Evolutionary conservation across 805 yeast species (phyloP).

Genomic region (Ogataea polymorpha): DNA sequence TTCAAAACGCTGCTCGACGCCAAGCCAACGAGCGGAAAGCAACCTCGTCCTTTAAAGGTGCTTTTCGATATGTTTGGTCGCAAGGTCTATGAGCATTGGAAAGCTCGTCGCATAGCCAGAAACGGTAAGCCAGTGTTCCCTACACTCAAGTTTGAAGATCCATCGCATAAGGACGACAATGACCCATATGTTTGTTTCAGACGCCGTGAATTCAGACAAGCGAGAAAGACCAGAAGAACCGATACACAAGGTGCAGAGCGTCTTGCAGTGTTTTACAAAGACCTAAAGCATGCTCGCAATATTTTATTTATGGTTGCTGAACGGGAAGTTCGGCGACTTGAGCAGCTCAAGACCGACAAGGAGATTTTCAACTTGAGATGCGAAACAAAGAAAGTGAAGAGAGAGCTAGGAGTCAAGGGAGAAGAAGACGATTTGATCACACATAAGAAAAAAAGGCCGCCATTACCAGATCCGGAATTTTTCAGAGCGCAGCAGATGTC

Average conservation of each 20-base stretch:
- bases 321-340: slow-evolving; percentile 65
- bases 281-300: slow-evolving; percentile 71
- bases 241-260: slow-evolving; percentile 89
- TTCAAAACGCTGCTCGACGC: slow-evolving; percentile 61
- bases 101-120: slow-evolving; percentile 61
- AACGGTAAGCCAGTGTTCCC: slow-evolving; percentile 74
- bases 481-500: slow-evolving; percentile 15
- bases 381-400: slow-evolving; percentile 67
- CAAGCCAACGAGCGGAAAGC: slow-evolving; percentile 35
- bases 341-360: slow-evolving; percentile 58
- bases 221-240: slow-evolving; percentile 92
- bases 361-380: slow-evolving; percentile 72
- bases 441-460: slow-evolving; percentile 63
- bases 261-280: slow-evolving; percentile 67
- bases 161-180: slow-evolving; percentile 74
- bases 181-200: slow-evolving; percentile 97
- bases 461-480: slow-evolving; percentile 19
- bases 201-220: slow-evolving; percentile 91
- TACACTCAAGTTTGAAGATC: slow-evolving; percentile 77
- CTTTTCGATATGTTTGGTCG: slow-evolving; percentile 61
- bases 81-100: slow-evolving; percentile 79
- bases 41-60: slow-evolving; percentile 43
- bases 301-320: slow-evolving; percentile 67
- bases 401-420: slow-evolving; percentile 72
- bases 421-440: slow-evolving; percentile 81